These are phyloP conservation scores for Cordyceps javanica DNA, from an alignment of 2,329 filamentous ascomycete genomes.

Conservation along the genomic window DNA sequence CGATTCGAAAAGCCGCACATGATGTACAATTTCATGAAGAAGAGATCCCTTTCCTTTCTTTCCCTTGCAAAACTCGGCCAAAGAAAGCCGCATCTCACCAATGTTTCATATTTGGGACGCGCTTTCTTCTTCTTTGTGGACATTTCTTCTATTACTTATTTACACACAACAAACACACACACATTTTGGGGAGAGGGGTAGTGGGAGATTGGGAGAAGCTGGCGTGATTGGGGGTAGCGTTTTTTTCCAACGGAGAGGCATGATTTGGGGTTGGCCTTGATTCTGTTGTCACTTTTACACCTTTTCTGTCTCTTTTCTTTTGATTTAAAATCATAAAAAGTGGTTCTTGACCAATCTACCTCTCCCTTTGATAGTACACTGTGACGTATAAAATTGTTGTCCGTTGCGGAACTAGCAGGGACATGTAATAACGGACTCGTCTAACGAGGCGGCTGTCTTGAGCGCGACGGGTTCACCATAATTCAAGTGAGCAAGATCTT, in stretches of 20 bases:
- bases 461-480: too few relatives aligned
- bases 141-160: neutral
- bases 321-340: slow-evolving; percentile 1
- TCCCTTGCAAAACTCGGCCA: neutral
- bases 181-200: too few relatives aligned
- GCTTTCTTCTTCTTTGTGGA: slow-evolving; percentile 10
- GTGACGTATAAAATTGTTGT: neutral
- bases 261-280: neutral
- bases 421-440: too few relatives aligned
- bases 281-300: slow-evolving; percentile 12
- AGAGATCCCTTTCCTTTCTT: neutral
- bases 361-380: neutral
- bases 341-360: neutral
- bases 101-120: slow-evolving; percentile 6
- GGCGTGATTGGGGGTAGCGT: neutral
- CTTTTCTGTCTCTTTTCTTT: too few relatives aligned
- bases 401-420: too few relatives aligned
- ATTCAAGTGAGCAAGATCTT: too few relatives aligned
- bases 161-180: too few relatives aligned
- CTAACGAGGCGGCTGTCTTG: too few relatives aligned
- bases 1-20: too few relatives aligned
- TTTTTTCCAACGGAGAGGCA: neutral
- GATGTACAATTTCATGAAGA: neutral
- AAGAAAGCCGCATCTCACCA: neutral
- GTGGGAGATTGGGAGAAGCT: neutral